Base-by-base conservation (phyloP, 2,329 filamentous ascomycete species). In the Verticillium nubilum region DNA sequence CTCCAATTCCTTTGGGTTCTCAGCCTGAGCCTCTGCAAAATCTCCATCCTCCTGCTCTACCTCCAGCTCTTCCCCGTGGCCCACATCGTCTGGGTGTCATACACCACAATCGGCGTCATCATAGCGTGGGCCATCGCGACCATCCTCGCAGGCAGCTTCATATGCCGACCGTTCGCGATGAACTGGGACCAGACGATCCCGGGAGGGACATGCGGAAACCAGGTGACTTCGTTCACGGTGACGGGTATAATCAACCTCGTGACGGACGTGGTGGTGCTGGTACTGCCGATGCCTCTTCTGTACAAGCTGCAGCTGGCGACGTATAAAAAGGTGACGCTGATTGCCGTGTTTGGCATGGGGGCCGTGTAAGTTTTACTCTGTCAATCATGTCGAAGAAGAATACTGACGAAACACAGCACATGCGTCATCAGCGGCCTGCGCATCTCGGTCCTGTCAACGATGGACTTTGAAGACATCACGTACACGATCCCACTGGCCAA, bases 161-260 rank as follows among this genome's bases (percentile, higher is more conserved):
- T 75, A 55, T 77, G 74, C 62, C 66, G 59, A n/a, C 74, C 74
- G 2, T 65, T 76, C 29, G 66, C 68, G 9, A 70, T 69, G 55
- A 72, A 69, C 54, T 76, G 74, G 73, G 62, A 74, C 58, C 68
- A 62, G 17, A 23, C 13, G 19, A 68, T 70, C 42, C 65, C 65
- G 7, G 69, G 67, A 6, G 73, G 74, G 5, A 61, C 66, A 1
- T 76, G 74, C 60, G 71, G 72, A 10, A 66, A 72, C 64, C 65
- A 70, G 47, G 64, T 67, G 17, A 25, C 66, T 23, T 68, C 65
- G 7, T 73, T 67, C 59, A 62, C 67, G 13, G 56, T 66, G 52
- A 72, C 69, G 6, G 71, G 71, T 7, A 64, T 65, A n/a, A 52
- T 73, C 50, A 71, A 71, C 59, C 64, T 73, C 58, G 19, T 69